Evolutionary conservation across 2,329 filamentous ascomycete species (phyloP).

Genomic region (Knufia fluminis): DNA sequence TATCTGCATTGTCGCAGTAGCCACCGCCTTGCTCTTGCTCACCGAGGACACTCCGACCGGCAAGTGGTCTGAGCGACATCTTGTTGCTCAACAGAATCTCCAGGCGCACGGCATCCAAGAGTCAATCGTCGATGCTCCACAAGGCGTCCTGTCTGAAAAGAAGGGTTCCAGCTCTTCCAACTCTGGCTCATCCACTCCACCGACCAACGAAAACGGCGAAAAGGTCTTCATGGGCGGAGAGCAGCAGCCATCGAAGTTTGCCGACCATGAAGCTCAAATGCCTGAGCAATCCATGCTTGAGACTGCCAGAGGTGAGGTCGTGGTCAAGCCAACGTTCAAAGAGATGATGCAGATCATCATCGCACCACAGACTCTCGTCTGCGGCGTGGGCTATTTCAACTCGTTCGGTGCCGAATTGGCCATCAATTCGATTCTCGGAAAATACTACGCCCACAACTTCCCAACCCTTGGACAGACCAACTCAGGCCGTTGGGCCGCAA

Average conservation of each 20-base stretch:
- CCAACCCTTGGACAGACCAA: slow-evolving; percentile 45
- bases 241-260: slow-evolving; percentile 20
- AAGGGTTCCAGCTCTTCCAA: slow-evolving; percentile 22
- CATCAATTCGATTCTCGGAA: slow-evolving; percentile 52
- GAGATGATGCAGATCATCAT: slow-evolving; percentile 54
- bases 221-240: slow-evolving; percentile 26
- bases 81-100: slow-evolving; percentile 47
- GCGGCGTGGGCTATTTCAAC: slow-evolving; percentile 41
- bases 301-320: slow-evolving; percentile 48
- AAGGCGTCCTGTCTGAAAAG: slow-evolving; percentile 27
- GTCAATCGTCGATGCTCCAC: slow-evolving; percentile 15
- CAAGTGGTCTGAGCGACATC: slow-evolving; percentile 64
- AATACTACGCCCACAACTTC: slow-evolving; percentile 51
- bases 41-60: slow-evolving; percentile 78
- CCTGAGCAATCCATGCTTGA: slow-evolving; percentile 44
- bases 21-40: slow-evolving; percentile 59
- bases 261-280: slow-evolving; percentile 38
- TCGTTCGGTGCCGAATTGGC: slow-evolving; percentile 53
- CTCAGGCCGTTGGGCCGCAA: slow-evolving; percentile 47
- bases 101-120: slow-evolving; percentile 35
- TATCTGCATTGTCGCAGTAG: slow-evolving; percentile 59
- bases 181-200: slow-evolving; percentile 13
- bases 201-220: slow-evolving; percentile 26
- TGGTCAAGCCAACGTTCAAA: slow-evolving; percentile 52
- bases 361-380: slow-evolving; percentile 48